Percentiles rank a stretch among this genome's conserved stretches.
Evolutionary conservation across 352 stramenopile genomes (phyloP).

Genomic region (Stramenopiles sp.): DNA sequence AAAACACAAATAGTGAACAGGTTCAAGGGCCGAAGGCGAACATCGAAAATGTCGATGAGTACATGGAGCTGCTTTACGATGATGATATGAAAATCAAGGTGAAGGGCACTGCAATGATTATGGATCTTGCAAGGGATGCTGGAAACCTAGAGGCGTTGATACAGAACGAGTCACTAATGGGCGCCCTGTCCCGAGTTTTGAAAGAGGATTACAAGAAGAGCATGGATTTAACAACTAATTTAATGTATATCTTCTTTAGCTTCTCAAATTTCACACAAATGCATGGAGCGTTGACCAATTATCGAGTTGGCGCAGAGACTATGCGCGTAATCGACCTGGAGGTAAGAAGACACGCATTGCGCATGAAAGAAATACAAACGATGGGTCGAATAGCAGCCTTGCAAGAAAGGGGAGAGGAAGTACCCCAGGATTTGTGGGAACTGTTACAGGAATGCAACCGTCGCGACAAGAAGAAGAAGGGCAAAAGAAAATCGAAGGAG

Average conservation of each 20-base stretch:
- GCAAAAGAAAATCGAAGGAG: slow-evolving; percentile 60
- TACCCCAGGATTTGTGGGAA: neutral
- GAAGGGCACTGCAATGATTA: slow-evolving; percentile 65
- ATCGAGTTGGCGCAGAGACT: slow-evolving; percentile 72
- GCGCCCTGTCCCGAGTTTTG: slow-evolving; percentile 67
- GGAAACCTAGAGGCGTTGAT: slow-evolving; percentile 71
- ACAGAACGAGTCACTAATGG: slow-evolving; percentile 79
- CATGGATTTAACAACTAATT: slow-evolving; percentile 73
- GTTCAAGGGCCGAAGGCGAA: slow-evolving; percentile 19
- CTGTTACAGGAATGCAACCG: neutral
- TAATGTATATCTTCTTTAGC: slow-evolving; percentile 80
- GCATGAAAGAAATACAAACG: slow-evolving; percentile 22
- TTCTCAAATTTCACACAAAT: slow-evolving; percentile 85
- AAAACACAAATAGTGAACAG: slow-evolving; percentile 5
- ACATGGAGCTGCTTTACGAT: slow-evolving; percentile 81
- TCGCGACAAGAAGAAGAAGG: slow-evolving; percentile 41
- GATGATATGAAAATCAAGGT: slow-evolving; percentile 56
- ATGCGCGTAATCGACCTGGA: slow-evolving; percentile 83
- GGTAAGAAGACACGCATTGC: slow-evolving; percentile 59
- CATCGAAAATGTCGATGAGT: slow-evolving; percentile 61
- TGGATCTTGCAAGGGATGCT: slow-evolving; percentile 61
- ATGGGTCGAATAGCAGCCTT: slow-evolving; percentile 3
- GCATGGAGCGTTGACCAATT: slow-evolving; percentile 68
- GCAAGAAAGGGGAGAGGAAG: neutral
- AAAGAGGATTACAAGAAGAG: slow-evolving; percentile 83